Conservation (phyloP, 805 yeast species). For the Wickerhamiella spandovensis region DNA sequence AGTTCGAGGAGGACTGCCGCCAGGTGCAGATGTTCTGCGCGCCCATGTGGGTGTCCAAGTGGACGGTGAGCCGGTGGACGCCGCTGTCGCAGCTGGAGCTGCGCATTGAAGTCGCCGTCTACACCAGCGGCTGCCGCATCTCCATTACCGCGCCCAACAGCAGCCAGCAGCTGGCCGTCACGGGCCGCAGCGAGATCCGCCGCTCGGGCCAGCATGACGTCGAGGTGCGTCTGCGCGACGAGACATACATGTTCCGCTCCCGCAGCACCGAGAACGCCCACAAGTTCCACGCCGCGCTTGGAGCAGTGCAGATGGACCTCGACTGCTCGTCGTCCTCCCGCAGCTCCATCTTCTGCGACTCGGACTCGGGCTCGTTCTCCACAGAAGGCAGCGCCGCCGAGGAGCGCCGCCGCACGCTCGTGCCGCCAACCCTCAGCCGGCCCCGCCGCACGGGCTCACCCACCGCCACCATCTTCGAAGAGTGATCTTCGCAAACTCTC, state of each 20-base stretch:
- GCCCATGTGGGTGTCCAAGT: slow-evolving; percentile 18
- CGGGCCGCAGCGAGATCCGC: slow-evolving; percentile 13
- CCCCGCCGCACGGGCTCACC: not conserved
- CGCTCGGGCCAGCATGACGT: slow-evolving; percentile 16
- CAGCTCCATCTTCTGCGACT: not conserved
- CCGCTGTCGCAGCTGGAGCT: slow-evolving; percentile 20
- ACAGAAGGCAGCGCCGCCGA: slow-evolving; percentile 1
- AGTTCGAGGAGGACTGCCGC: not conserved
- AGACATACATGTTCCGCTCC: slow-evolving; percentile 19
- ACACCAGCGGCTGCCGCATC: slow-evolving; percentile 3
- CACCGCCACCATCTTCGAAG: slow-evolving; percentile 1
- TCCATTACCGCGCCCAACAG: slow-evolving; percentile 3
- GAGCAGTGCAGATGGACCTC: slow-evolving; percentile 7
- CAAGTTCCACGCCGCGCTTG: slow-evolving; percentile 11
- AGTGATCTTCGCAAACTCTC: not conserved
- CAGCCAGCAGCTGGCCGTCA: slow-evolving; percentile 6
- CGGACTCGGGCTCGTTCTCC: not conserved
- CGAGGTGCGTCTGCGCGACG: slow-evolving; percentile 14
- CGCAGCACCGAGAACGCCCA: slow-evolving; percentile 14
- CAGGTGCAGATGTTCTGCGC: slow-evolving; percentile 9
- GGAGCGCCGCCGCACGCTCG: slow-evolving; percentile 9
- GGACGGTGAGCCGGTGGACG: slow-evolving; percentile 16
- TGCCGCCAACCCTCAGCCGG: slow-evolving; percentile 13
- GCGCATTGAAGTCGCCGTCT: slow-evolving; percentile 11
- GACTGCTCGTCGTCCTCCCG: not conserved